Evolutionary conservation across 192 early-diverging fungal genomes (phyloP), one percentile per base, ranked within the genome.

Genomic region (Coemansia sp.): DNA sequence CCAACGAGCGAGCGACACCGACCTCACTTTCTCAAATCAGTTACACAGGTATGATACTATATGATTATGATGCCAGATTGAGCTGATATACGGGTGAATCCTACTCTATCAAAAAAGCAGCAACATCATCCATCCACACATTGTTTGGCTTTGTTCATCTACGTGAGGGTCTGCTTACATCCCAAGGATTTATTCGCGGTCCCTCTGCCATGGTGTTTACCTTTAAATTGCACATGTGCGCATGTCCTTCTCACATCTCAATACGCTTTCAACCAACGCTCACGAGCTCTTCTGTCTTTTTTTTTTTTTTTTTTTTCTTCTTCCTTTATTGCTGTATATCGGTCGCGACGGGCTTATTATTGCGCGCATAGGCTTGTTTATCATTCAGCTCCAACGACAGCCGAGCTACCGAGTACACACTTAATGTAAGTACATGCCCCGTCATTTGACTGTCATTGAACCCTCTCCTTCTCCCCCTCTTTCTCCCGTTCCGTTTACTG

Each of bases 1-100:
- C 51, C 11, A 55, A 24, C 51, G 24, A 55, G 55, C 55, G 17
- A 58, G 8, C 55, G 31, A 58, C 15, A n/a, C 5, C 55, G 7
- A 55, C 15, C 27, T 4, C 31, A 15, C 13, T 3, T 31, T 29
- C 31, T 34, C 55, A 2, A 58, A 58, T 58, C 27, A 58, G 29
- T 34, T 58, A 58, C 55, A 58, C 55, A 58, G 55, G 55, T 58
- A 58, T 58, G 55, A 34, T 58, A 34, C 29, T 34, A 31, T 58
- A 34, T 58, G 55, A 58, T 58, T 58, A 15, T 13, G 29, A 55
- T 55, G 51, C 51, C 51, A 55, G 51, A 29, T 55, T 29, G 51
- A 29, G 51, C 55, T 34, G 55, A 34, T 34, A 31, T 58, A 22
- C 15, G 55, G 55, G 55, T 58, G 29, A n/a, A 32, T 58, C 55